Percentiles rank a stretch among this genome's conserved stretches.
phyloP scores from a whole-genome alignment of 768 basidiomycete species.

The Pisolithus tinctorius region DNA sequence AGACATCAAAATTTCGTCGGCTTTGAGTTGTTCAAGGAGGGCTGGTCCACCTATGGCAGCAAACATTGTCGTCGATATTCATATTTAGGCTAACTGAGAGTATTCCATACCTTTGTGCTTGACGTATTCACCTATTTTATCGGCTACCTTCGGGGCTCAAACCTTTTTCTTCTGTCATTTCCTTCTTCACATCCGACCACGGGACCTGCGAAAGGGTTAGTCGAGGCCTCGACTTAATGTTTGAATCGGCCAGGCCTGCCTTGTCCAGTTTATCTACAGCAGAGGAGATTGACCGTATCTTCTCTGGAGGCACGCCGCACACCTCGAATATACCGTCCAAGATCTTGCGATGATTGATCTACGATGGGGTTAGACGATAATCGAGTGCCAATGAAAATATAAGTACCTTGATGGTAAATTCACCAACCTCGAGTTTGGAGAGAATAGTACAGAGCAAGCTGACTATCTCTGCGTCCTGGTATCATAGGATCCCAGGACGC shows the following conservation, averaged over 20 bases:
- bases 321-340: slow-evolving; percentile 96
- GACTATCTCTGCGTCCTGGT: slow-evolving; percentile 88
- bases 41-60: slow-evolving; percentile 58
- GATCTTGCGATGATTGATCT: slow-evolving; percentile 96
- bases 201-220: slow-evolving; percentile 45
- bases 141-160: slow-evolving; percentile 72
- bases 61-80: neutral
- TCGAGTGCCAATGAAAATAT: neutral
- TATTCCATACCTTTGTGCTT: slow-evolving; percentile 72
- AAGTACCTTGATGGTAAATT: slow-evolving; percentile 85
- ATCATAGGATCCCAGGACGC: slow-evolving; percentile 93
- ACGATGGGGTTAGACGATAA: slow-evolving; percentile 3
- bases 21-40: slow-evolving; percentile 63
- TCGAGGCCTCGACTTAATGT: neutral
- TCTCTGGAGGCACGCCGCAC: slow-evolving; percentile 87
- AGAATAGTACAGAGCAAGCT: slow-evolving; percentile 77
- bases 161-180: slow-evolving; percentile 97
- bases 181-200: slow-evolving; percentile 88
- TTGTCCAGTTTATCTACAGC: slow-evolving; percentile 99
- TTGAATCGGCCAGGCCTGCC: slow-evolving; percentile 33
- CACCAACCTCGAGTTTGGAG: slow-evolving; percentile 80
- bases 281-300: slow-evolving; percentile 87
- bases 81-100: neutral
- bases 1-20: slow-evolving; percentile 56
- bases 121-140: slow-evolving; percentile 96